Conservation (phyloP, 176 grass and related monocot genomes). For the Otatea glauca region DNA sequence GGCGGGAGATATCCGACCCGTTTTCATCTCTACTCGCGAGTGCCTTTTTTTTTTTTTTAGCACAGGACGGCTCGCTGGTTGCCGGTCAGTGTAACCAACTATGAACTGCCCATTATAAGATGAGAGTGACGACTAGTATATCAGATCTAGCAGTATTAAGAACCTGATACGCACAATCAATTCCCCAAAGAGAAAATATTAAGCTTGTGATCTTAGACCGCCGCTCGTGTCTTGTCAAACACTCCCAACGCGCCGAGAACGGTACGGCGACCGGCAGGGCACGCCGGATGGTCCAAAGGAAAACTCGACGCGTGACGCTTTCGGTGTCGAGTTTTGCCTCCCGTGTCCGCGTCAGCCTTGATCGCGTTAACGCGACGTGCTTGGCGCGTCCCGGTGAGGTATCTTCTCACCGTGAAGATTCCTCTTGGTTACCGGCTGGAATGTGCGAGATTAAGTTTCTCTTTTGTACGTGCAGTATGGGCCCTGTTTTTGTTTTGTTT, state of each 20-base stretch:
- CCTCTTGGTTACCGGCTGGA: not conserved
- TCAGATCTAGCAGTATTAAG: not conserved
- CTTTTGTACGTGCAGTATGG: not conserved
- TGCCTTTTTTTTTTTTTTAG: too few species aligned
- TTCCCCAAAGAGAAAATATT: not conserved
- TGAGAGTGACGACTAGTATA: not conserved
- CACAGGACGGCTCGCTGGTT: not conserved
- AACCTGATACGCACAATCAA: not conserved
- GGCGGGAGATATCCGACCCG: too few species aligned
- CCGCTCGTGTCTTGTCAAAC: not conserved
- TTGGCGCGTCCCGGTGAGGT: not conserved
- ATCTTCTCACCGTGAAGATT: not conserved
- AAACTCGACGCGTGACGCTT: not conserved
- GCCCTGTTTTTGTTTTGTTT: not conserved
- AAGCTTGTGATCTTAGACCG: not conserved
- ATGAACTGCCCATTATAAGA: not conserved
- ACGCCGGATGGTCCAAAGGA: too few species aligned
- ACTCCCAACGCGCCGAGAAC: not conserved
- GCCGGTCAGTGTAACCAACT: not conserved
- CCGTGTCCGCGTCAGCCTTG: not conserved
- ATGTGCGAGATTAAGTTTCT: not conserved
- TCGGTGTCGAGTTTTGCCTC: not conserved
- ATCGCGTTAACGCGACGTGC: not conserved
- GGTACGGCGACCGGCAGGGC: not conserved
- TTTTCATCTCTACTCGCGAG: too few species aligned